Percentiles rank a stretch among this genome's conserved stretches.
These are phyloP conservation scores for Talaromyces adpressus DNA, from an alignment of 495 filamentous ascomycete genomes.

Conservation along the genomic window DNA sequence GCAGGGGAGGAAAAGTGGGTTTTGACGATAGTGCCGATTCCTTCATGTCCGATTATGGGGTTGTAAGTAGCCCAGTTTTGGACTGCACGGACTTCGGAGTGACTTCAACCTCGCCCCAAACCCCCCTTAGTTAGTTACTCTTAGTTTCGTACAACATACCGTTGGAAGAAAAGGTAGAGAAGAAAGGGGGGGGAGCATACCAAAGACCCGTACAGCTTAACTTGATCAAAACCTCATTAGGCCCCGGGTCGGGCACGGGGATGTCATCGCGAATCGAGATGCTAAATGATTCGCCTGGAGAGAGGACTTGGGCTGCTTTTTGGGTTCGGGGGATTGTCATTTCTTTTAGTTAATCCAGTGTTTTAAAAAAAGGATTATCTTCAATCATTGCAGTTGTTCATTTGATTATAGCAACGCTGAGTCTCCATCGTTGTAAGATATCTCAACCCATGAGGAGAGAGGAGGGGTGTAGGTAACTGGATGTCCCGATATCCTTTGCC, in stretches of 20 bases:
- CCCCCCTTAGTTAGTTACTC: too few species aligned
- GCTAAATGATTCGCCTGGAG: background rate
- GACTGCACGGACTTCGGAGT: background rate
- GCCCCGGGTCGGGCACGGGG: background rate
- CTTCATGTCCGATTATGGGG: background rate
- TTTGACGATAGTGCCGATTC: background rate
- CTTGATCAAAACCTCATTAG: background rate
- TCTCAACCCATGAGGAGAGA: too few species aligned
- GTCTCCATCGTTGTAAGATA: too few species aligned
- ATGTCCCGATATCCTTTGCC: background rate
- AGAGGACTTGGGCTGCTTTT: background rate
- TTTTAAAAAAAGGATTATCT: too few species aligned
- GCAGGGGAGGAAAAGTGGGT: background rate
- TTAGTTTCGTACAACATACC: too few species aligned
- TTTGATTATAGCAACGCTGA: too few species aligned
- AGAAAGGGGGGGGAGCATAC: background rate
- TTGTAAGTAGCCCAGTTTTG: background rate
- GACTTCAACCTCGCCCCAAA: background rate
- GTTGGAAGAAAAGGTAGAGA: background rate
- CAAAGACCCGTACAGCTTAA: background rate
- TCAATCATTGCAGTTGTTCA: too few species aligned
- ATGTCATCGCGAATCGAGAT: background rate
- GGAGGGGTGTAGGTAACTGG: too few species aligned
- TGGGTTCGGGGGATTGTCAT: background rate
- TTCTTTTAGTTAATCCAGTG: background rate